Evolutionary conservation across 192 early-diverging fungal genomes (phyloP), one percentile per base, ranked within the genome.

Genomic region (Phycomyces blakesleeanus): DNA sequence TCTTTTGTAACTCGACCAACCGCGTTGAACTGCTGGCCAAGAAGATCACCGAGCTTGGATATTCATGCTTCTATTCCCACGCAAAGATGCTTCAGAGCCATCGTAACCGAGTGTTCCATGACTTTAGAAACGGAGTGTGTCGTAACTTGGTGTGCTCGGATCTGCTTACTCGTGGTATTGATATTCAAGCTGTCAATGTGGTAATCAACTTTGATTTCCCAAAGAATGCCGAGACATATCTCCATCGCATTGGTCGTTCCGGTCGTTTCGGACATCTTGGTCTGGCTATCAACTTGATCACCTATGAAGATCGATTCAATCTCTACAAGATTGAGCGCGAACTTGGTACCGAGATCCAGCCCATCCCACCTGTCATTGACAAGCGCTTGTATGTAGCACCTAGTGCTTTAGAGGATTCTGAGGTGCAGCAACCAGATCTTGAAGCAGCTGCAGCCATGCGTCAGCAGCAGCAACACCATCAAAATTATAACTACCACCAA

Each of bases 121-220:
- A 98, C 79, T 99, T 99, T 79, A 85, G 97, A 71, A 93, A 91
- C 67, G 97, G 97, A 51, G 96, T 95, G 27, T 97, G 93, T 75
- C 88, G 97, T 58, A 96, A 98, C 76, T 77, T 99, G 40, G 96
- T 99, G 26, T 98, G 95, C 80, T 97, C 97, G 38, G 96, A 99
- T 80, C 80, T 99, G 51, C 81, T 97, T 55, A 97, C 97, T 14
- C 89, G 97, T 59, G 97, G 97, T 81, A 99, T 99, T 69, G 97
- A 99, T 76, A 98, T 99, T 73, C 97, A 99, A 78, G 95, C 95
- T 18, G 97, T 99, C 44, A 98, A 98, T 73, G 95, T 99, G 15
- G 97, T 99, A 51, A 98, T 99, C 84, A 98, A 99, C 84, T 99
- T 98, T 87, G 97, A 99, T 77, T 98, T 99, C 74, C 96, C 95